A percentile compares a stretch with the other conserved stretches of the same genome.
phyloP scores from a whole-genome alignment of 129 eudicot species.

The Logfia minima region DNA sequence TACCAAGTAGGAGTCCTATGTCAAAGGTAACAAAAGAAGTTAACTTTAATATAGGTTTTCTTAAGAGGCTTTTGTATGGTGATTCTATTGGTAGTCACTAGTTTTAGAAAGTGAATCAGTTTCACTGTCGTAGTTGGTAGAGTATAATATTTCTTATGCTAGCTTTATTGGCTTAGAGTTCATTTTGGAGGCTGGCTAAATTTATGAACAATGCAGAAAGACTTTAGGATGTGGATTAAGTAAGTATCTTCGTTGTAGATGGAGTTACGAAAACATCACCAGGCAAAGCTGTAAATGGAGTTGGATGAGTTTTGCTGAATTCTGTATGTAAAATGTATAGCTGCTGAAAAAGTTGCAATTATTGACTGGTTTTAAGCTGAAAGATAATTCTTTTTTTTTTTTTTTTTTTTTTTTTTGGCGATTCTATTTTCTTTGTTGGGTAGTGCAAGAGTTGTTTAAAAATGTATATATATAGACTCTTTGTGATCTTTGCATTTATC shows the following conservation, averaged over 20 bases:
- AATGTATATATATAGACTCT: not conserved
- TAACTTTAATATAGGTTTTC: not conserved
- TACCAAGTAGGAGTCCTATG: slow-evolving; percentile 38
- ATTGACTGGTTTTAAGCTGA: slow-evolving; percentile 1
- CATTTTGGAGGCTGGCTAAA: not conserved
- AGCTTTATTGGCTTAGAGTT: slow-evolving; percentile 2
- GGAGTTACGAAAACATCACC: not conserved
- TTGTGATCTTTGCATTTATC: not conserved
- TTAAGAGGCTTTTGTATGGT: not conserved
- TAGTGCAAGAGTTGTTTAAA: not conserved
- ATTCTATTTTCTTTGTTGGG: not conserved
- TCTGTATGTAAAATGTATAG: not conserved
- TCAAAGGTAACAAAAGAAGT: slow-evolving; percentile 45
- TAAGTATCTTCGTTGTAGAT: not conserved
- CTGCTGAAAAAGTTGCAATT: not conserved
- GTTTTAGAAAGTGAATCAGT: slow-evolving; percentile 3
- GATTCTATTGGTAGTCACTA: not conserved
- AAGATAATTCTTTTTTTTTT: not conserved
- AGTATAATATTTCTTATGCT: not conserved
- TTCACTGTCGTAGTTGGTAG: not conserved
- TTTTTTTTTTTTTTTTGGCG: not conserved
- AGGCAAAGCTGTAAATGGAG: not conserved
- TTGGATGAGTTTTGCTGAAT: not conserved
- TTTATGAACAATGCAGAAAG: not conserved
- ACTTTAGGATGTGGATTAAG: not conserved